Evolutionary conservation across 345 rosid species (phyloP), one percentile per base, ranked within the genome.

Genomic region (Geranium rotundifolium): DNA sequence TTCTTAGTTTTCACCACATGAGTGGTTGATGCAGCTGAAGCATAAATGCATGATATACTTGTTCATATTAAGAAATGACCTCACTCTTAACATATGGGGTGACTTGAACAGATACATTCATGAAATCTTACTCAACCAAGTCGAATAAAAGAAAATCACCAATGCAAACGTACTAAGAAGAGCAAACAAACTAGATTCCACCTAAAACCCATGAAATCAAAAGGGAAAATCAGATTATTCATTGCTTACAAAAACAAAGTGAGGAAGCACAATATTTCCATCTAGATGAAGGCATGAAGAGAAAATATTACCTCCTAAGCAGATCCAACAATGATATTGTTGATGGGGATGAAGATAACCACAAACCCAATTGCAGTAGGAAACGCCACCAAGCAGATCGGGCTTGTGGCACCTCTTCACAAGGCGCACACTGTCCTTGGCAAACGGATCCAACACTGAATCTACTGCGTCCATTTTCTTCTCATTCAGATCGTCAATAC

Each of bases 321-420:
- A 61, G 76, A 64, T 4, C 69, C 71, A 46, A 73, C 69, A n/a
- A 73, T 73, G 52, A 73, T 73, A 58, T 68, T 73, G 72, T 73
- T 73, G 49, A 73, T 68, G 14, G 76, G 76, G 37, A 73, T 68
- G 65, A 68, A 73, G 62, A 73, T 68, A 19, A 64, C 72, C 60
- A 68, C 72, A 58, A 73, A 73, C 4, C 76, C 76, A 31, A 73
- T 61, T 17, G 76, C 76, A n/a, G 72, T 73, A 65, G 72, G 76
- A 27, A 65, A 64, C 46, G 72, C 76, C 14, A 73, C 66, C 69
- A n/a, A n/a, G n/a, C n/a, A n/a, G 69, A 57, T 73, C 76, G 34
- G 76, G 72, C 49, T 73, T 73, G 63, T 73, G 72, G 62, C 76
- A 73, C 15, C 76, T 46, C 69, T 73, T 73, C n/a, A 73, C 72